Percentiles rank a stretch among this genome's conserved stretches.
Conservation (phyloP, 1,139 yeast species). For the Lodderomyces jiufengensis region DNA sequence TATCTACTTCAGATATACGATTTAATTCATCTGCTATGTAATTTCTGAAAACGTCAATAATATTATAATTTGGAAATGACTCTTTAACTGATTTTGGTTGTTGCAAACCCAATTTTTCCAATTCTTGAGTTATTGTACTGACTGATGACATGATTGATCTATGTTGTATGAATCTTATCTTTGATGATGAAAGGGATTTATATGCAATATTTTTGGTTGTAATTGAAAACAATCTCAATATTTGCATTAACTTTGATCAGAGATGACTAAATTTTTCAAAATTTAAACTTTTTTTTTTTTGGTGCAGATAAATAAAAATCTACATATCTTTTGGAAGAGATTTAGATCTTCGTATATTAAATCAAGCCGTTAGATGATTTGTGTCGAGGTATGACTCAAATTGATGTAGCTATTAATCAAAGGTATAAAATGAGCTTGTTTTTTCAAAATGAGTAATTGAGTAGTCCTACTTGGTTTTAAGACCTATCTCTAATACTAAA, state of each 20-base stretch:
- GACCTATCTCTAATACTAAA: no score
- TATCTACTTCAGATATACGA: conserved; percentile 68
- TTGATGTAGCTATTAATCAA: no score
- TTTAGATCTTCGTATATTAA: neutral
- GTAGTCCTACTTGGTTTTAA: no score
- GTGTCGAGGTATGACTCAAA: no score
- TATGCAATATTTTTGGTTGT: neutral
- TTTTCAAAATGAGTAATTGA: no score
- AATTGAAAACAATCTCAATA: conserved; percentile 8
- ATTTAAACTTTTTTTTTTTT: no score
- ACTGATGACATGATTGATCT: conserved; percentile 10
- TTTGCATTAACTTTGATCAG: conserved; percentile 9
- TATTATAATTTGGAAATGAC: conserved; percentile 70
- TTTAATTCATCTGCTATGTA: conserved; percentile 80
- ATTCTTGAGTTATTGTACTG: conserved; percentile 30
- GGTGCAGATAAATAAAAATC: no score
- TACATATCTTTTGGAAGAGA: no score
- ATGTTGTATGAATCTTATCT: neutral
- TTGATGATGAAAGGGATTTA: conserved; percentile 1
- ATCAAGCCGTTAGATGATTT: no score
- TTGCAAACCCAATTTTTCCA: conserved; percentile 35
- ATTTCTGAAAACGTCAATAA: conserved; percentile 82
- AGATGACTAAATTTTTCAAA: conserved; percentile 1
- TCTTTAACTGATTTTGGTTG: conserved; percentile 25
- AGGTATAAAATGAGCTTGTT: no score